A percentile compares a stretch with the other conserved stretches of the same genome.
Evolutionary conservation across 2,329 filamentous ascomycete genomes (phyloP).

Genomic region (Arthroderma sp.): DNA sequence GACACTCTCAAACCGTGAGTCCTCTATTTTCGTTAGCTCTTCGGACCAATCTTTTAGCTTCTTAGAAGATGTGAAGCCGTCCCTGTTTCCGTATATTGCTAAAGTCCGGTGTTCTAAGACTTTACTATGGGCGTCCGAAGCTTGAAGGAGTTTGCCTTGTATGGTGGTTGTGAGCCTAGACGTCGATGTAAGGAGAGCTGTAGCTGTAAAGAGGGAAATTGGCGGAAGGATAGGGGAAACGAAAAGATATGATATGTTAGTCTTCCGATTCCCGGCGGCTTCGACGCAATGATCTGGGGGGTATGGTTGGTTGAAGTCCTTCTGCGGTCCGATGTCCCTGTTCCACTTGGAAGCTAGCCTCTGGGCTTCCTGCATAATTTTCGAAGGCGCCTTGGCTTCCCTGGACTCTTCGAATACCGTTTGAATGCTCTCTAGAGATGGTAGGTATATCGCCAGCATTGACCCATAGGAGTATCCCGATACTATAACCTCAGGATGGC

Average conservation of each 20-base stretch:
- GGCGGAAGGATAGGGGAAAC: conserved; percentile 51
- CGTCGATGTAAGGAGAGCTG: conserved; percentile 38
- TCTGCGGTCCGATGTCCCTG: conserved; percentile 25
- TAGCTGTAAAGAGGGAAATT: conserved; percentile 50
- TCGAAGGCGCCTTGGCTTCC: conserved; percentile 41
- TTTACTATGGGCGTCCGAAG: conserved; percentile 44
- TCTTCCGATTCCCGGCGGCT: neutral
- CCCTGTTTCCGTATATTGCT: conserved; percentile 61
- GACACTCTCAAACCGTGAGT: conserved; percentile 37
- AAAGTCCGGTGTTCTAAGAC: conserved; percentile 47
- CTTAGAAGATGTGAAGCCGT: conserved; percentile 57
- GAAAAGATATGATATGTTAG: conserved; percentile 41
- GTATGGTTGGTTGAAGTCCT: neutral
- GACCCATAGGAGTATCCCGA: conserved; percentile 88
- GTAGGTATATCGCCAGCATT: conserved; percentile 63
- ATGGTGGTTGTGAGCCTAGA: conserved; percentile 17
- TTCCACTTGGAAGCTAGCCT: conserved; percentile 55
- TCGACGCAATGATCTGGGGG: neutral
- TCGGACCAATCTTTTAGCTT: conserved; percentile 56
- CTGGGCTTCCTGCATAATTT: conserved; percentile 55
- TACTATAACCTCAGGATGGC: conserved; percentile 41
- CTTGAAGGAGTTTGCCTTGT: conserved; percentile 21
- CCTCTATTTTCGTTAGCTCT: conserved; percentile 36
- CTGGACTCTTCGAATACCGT: conserved; percentile 44
- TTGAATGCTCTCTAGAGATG: conserved; percentile 47